These are phyloP conservation scores for Neonectria magnoliae DNA, from an alignment of 2,329 filamentous ascomycete species.

Conservation along the genomic window DNA sequence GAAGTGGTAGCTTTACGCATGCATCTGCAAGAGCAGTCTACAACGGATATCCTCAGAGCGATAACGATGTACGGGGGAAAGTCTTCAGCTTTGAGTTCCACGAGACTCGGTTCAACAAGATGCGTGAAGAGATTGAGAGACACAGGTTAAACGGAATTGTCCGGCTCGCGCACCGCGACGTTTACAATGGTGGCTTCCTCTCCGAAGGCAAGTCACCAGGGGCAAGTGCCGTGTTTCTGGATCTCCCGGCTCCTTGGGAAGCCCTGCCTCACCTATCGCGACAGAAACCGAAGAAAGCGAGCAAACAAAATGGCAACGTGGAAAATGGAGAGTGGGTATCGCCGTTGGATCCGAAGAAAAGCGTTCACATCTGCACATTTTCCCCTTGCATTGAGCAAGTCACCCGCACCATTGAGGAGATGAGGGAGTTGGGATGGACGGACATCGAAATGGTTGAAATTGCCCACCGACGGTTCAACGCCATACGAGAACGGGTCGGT, in stretches of 20 bases:
- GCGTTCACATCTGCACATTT: conserved; percentile 89
- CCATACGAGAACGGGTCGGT: conserved; percentile 83
- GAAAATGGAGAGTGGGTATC: conserved; percentile 58
- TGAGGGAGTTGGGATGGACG: conserved; percentile 87
- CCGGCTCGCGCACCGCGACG: conserved; percentile 79
- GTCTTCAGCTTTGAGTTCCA: conserved; percentile 89
- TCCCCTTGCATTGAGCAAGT: conserved; percentile 98
- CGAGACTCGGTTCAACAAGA: conserved; percentile 74
- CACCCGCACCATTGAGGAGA: conserved; percentile 80
- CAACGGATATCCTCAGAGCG: conserved; percentile 69
- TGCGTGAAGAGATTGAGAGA: conserved; percentile 74
- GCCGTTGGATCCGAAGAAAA: conserved; percentile 75
- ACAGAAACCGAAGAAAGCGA: conserved; percentile 43
- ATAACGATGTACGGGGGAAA: conserved; percentile 64
- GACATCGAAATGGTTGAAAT: conserved; percentile 96
- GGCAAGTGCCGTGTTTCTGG: conserved; percentile 80
- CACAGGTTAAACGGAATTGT: conserved; percentile 75
- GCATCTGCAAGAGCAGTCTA: conserved; percentile 80
- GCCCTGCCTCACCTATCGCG: conserved; percentile 80
- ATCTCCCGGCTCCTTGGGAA: conserved; percentile 83
- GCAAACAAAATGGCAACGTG: conserved; percentile 34
- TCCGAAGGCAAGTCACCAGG: conserved; percentile 67
- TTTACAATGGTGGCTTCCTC: conserved; percentile 79
- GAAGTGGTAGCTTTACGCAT: conserved; percentile 86
- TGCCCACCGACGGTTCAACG: conserved; percentile 79